Evolutionary conservation across 148 eudicot species (phyloP), one percentile per base, ranked within the genome.

Genomic region (Selenicereus undatus): DNA sequence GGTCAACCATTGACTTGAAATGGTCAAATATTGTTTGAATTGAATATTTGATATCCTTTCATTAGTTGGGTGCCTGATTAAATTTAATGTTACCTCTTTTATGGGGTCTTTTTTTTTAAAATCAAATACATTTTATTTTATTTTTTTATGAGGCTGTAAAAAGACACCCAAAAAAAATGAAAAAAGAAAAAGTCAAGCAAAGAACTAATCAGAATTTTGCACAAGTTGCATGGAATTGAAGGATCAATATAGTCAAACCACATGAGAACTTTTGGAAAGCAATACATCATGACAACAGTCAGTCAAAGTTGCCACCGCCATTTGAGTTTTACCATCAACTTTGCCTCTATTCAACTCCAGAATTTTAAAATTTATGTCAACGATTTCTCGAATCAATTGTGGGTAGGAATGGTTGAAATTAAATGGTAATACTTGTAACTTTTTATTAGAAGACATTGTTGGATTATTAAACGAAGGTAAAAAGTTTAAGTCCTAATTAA

Each of bases 291-390:
- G 62, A 56, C 62, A 56, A 56, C 43, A 78, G 62, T 45, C 74
- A 66, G 80, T 78, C 80, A 78, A 78, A 78, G 74, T 78, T 52
- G 62, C 42, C 30, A 27, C 10, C 22, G 18, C 22, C 62, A 20
- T 56, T 17, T 17, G 4, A 56, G 22, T 56, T 56, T 56, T 56
- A 56, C 62, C 62, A 2, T 56, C 21, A 18, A n/a, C 16, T 56
- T 16, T 2, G 13, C 62, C n/a, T 56, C 2, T 14, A 20, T 56
- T 56, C 22, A 4, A 56, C 8, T 48, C 52, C 52, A 56, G 62
- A 56, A 56, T 56, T 56, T 56, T 56, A 18, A 20, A 14, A 18
- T 3, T 16, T 17, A 56, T 16, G 21, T 56, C n/a, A 56, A 56
- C 16, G 62, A 14, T 56, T 18, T 56, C 62, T 56, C 22, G 21